Percentiles rank a stretch among this genome's conserved stretches.
Evolutionary conservation across 495 filamentous ascomycete genomes (phyloP).

Genomic region (Clavariopsis aquatica): DNA sequence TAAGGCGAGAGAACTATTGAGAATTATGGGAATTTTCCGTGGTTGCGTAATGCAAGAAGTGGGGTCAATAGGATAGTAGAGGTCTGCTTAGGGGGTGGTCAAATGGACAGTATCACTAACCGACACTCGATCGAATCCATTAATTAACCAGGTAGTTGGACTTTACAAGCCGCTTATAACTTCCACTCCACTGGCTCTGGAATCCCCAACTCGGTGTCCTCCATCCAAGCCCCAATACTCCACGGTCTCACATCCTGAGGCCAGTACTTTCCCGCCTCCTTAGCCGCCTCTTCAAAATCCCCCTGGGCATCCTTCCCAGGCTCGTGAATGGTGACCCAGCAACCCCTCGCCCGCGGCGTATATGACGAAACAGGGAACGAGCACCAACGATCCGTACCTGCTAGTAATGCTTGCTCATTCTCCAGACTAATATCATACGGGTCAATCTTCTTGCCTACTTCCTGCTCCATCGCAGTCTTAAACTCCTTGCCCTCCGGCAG

Average conservation of each 20-base stretch:
- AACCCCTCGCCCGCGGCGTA: constrained; percentile 48
- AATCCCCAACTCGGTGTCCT: constrained; percentile 48
- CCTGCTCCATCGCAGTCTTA: constrained; percentile 40
- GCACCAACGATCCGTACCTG: constrained; percentile 32
- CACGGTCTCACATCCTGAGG: constrained; percentile 49
- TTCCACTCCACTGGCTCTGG: constrained; percentile 30
- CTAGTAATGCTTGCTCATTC: constrained; percentile 22
- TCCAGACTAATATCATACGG: constrained; percentile 25
- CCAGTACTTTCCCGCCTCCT: constrained; percentile 45
- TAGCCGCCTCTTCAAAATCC: constrained; percentile 28
- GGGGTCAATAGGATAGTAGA: not conserved
- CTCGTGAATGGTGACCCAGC: constrained; percentile 38
- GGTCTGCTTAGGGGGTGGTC: no score
- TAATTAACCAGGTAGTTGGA: no score
- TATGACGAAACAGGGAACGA: constrained; percentile 20
- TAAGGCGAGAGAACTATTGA: no score
- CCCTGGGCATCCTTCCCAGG: constrained; percentile 13
- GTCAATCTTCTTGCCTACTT: constrained; percentile 12
- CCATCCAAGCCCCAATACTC: constrained; percentile 49
- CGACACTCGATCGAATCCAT: no score
- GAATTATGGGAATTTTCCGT: no score
- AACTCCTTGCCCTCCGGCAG: constrained; percentile 48
- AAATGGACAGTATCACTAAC: no score
- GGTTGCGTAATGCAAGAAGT: no score
- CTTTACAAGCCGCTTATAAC: no score